Base-by-base conservation (phyloP, 2,329 filamentous ascomycete genomes). In the Pseudogymnoascus sp. region DNA sequence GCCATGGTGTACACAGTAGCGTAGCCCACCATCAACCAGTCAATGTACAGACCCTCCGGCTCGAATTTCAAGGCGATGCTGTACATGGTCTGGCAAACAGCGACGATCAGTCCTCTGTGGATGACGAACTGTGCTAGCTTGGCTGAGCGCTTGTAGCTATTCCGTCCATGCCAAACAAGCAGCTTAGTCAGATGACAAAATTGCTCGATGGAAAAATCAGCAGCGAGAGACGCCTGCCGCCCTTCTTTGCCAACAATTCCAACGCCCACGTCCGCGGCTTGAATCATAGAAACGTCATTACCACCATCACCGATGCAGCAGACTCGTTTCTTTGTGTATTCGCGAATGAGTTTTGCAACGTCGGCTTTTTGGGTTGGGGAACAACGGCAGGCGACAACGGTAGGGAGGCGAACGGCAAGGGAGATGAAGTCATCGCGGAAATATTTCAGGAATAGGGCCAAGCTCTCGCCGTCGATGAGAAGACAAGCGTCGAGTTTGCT, bases 251-350 rank as follows among this genome's bases (percentile, higher is more conserved):
- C 95, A 0, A 97, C 95, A 66, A 99, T 99, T 65, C 95, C 95
- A 26, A 99, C 93, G 65, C 96, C 96, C 0, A 99, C 93, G 72
- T 99, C 95, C 0, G 96, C 95, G 6, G 95, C 93, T 79, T 97
- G 95, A 69, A 99, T 99, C 95, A 99, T 99, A 69, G 89, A 93
- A 4, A 99, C 95, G 74, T 99, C 96, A 76, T 99, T 99, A 70
- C 96, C 95, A 68, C 95, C 95, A 72, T 99, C 95, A 38, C 95
- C 95, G 69, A 99, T 99, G 73, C 95, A 97, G 77, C 93, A 96
- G 14, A 97, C 90, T 13, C 96, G 89, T 76, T 97, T 97, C 75
- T 91, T 92, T 19, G 95, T 99, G 76, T 91, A 88, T 61, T 89
- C 85, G 65, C 93, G 91, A 77, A 99, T 99, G 59, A 97, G 83